Evolutionary conservation across 2,329 filamentous ascomycete species (phyloP).

Genomic region (Dactylonectria estremocensis): DNA sequence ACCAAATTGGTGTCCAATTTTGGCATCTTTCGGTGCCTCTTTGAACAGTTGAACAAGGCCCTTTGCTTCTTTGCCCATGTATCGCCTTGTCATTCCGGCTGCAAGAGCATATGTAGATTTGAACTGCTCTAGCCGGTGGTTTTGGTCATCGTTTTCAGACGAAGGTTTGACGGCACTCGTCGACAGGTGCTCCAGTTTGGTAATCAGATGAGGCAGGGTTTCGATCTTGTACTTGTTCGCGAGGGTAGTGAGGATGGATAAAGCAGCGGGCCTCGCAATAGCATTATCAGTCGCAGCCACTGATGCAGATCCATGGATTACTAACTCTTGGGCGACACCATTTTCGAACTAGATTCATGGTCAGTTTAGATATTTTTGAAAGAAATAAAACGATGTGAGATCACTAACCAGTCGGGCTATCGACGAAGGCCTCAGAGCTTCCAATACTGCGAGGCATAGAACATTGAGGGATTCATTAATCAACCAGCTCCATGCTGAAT

Average conservation of each 20-base stretch:
- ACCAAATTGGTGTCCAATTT: constrained; percentile 58
- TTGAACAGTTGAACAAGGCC: constrained; percentile 54
- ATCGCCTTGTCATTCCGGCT: constrained; percentile 57
- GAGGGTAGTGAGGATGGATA: constrained; percentile 58
- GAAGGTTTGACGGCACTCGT: constrained; percentile 37
- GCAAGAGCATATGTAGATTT: constrained; percentile 55
- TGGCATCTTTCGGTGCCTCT: constrained; percentile 52
- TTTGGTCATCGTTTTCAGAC: constrained; percentile 23
- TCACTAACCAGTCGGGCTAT: constrained; percentile 55
- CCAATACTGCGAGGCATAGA: constrained; percentile 58
- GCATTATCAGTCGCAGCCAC: constrained; percentile 15
- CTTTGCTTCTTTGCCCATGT: constrained; percentile 54
- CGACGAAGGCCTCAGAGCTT: constrained; percentile 53
- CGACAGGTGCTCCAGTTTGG: constrained; percentile 47
- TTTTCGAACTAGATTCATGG: constrained; percentile 52
- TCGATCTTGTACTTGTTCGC: constrained; percentile 63
- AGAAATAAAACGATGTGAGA: not conserved
- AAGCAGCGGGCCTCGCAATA: constrained; percentile 47
- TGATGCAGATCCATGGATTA: constrained; percentile 48
- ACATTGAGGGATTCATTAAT: constrained; percentile 50
- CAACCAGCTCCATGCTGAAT: constrained; percentile 54
- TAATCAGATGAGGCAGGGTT: constrained; percentile 46
- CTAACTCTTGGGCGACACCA: constrained; percentile 54
- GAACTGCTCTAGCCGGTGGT: constrained; percentile 45
- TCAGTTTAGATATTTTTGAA: constrained; percentile 26